Percentiles rank a stretch among this genome's conserved stretches.
phyloP scores from a whole-genome alignment of 768 basidiomycete species.

The Tylopilus sp. region DNA sequence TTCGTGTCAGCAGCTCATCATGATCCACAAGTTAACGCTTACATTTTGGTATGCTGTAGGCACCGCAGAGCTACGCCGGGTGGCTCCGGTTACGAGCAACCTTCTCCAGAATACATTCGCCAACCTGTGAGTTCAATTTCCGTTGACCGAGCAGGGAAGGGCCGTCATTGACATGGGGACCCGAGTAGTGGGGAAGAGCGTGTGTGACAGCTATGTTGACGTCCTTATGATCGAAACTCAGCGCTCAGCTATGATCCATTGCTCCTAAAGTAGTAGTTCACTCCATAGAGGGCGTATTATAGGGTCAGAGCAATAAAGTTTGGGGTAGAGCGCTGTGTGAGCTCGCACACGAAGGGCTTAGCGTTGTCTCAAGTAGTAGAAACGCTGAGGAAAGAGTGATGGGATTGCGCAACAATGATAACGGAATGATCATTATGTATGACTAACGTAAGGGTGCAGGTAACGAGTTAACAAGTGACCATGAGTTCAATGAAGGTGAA shows the following conservation, averaged over 20 bases:
- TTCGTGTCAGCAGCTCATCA: not conserved
- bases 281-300: not conserved
- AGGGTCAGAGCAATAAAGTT: too few species aligned
- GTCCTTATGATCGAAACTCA: not conserved
- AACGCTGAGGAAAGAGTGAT: too few species aligned
- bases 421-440: too few species aligned
- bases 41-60: not conserved
- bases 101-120: not conserved
- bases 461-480: too few species aligned
- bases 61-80: not conserved
- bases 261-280: not conserved
- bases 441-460: too few species aligned
- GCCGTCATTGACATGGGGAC: not conserved
- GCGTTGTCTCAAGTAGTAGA: too few species aligned
- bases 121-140: not conserved
- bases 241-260: not conserved
- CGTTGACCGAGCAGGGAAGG: not conserved
- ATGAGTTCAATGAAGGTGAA: too few species aligned
- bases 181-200: not conserved
- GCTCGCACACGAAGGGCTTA: too few species aligned
- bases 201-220: too few species aligned
- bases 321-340: too few species aligned
- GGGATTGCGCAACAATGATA: too few species aligned
- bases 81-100: not conserved
- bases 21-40: not conserved